Evolutionary conservation across 768 basidiomycete species (phyloP), one percentile per base, ranked within the genome.

Genomic region (Tricholoma flavovirens): DNA sequence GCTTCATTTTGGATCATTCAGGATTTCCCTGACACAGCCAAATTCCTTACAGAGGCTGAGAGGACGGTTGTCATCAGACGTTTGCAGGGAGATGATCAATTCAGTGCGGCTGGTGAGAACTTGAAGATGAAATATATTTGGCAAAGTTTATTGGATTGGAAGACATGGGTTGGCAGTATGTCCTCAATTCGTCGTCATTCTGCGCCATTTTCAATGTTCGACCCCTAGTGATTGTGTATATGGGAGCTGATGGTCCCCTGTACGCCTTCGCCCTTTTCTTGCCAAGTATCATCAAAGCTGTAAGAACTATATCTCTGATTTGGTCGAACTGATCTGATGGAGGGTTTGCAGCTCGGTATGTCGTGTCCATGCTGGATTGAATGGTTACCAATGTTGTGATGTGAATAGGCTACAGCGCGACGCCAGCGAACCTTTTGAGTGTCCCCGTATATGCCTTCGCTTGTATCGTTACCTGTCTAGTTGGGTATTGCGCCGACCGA

Each of bases 11-110:
- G 80, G 78, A 82, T 91, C 64, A 82, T 91, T 56, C 83, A 89
- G 62, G 90, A 91, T 66, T 92, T 91, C 70, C 89, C 90, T 3
- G 87, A 91, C 62, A 87, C 83, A 1, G 89, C 88, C 24, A 86
- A 79, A 60, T 91, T 90, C 73, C 74, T 92, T 5, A 78, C 77
- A n/a, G 85, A 87, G 60, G 78, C 73, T 2, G 89, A 91, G 69
- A 75, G 86, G 29, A 83, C 82, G 7, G 74, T 85, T 17, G 77
- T 88, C 51, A 75, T 90, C 53, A 77, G 83, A 21, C 75, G 87
- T 17, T 73, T 91, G 33, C 85, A 90, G 65, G 64, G 69, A 11
- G 86, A 89, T 64, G 77, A 83, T 59, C 84, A 88, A 65, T 85
- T 84, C 69, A 87, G 84, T 65, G 87, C 88, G 2, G 86, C 79